phyloP scores from a whole-genome alignment of 2,329 filamentous ascomycete species.

The Trichoderma atrobrunneum region DNA sequence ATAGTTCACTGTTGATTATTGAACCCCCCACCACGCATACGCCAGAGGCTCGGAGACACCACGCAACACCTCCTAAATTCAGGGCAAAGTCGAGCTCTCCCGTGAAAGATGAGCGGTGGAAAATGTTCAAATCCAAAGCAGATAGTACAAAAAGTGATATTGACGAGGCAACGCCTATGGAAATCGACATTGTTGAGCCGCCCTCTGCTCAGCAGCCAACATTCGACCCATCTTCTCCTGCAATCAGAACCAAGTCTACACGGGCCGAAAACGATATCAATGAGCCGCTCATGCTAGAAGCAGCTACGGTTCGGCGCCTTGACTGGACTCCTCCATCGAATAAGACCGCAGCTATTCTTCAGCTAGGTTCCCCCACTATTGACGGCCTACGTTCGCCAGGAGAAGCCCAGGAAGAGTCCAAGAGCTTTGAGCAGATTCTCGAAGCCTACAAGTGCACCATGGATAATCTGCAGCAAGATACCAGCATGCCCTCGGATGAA shows the following conservation, averaged over 20 bases:
- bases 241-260: background rate
- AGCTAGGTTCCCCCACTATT: slow-evolving; percentile 32
- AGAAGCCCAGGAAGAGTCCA: slow-evolving; percentile 20
- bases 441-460: slow-evolving; percentile 40
- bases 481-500: slow-evolving; percentile 24
- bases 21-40: slow-evolving; percentile 23
- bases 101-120: slow-evolving; percentile 35
- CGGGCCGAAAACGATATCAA: slow-evolving; percentile 23
- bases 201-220: background rate
- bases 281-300: slow-evolving; percentile 41
- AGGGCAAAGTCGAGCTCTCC: slow-evolving; percentile 16
- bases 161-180: background rate
- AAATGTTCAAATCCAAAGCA: slow-evolving; percentile 33
- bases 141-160: background rate
- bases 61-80: slow-evolving; percentile 11
- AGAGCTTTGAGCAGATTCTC: slow-evolving; percentile 45
- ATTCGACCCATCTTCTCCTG: no score
- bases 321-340: slow-evolving; percentile 67
- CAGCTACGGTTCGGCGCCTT: slow-evolving; percentile 53
- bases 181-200: no score
- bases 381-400: slow-evolving; percentile 19
- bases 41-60: slow-evolving; percentile 22
- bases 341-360: slow-evolving; percentile 31
- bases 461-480: slow-evolving; percentile 24
- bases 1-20: slow-evolving; percentile 24